Evolutionary conservation across 2,329 filamentous ascomycete genomes (phyloP).

Genomic region (Fusarium transvaalense): DNA sequence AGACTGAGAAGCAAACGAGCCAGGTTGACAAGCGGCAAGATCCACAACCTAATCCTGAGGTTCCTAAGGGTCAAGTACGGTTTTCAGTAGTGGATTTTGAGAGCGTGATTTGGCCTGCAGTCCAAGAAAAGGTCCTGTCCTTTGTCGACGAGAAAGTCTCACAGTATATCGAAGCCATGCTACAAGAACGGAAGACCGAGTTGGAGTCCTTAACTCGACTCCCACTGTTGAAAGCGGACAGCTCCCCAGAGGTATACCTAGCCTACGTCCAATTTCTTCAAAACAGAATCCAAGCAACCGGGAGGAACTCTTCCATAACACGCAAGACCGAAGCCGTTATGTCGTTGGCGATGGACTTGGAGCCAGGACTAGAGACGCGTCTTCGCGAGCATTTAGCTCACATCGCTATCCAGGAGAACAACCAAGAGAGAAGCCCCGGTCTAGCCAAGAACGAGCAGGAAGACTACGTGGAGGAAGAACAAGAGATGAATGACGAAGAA

Average conservation of each 20-base stretch:
- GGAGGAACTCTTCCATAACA: accelerated
- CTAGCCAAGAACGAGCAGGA: not conserved
- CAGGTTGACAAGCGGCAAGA: accelerated
- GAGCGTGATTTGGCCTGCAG: not conserved
- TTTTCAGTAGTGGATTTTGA: not conserved
- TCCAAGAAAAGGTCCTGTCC: not conserved
- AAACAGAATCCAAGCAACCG: not conserved
- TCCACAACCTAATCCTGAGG: not conserved
- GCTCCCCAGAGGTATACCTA: not conserved
- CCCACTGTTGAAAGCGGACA: not conserved
- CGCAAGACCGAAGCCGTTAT: not conserved
- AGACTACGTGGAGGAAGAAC: not conserved
- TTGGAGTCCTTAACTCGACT: not conserved
- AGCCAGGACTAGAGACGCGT: not conserved
- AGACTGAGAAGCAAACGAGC: too few species aligned
- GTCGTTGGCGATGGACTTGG: slow-evolving; percentile 5
- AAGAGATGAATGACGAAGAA: not conserved
- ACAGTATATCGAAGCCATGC: accelerated
- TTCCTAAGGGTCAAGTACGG: accelerated
- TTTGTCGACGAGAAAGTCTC: not conserved
- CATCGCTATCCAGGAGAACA: accelerated
- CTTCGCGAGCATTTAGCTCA: not conserved
- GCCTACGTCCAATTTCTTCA: not conserved
- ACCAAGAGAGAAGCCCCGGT: too few species aligned
- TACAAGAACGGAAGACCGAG: not conserved